A percentile compares a stretch with the other conserved stretches of the same genome.
These are phyloP conservation scores for Gaeumannomyces tritici DNA, from an alignment of 2,329 filamentous ascomycete genomes.

Conservation along the genomic window DNA sequence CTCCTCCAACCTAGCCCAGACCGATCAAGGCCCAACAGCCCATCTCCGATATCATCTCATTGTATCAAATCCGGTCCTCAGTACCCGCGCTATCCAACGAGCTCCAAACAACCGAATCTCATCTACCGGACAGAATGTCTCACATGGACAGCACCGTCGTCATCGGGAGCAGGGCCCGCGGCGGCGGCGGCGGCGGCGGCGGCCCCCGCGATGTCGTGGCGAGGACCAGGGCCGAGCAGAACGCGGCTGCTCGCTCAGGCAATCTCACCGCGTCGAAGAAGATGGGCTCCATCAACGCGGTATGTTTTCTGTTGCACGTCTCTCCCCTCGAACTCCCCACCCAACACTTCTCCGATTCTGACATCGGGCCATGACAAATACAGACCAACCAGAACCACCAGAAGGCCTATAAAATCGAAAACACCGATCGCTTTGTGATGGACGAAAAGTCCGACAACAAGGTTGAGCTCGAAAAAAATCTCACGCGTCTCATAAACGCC, in stretches of 20 bases:
- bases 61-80: not conserved
- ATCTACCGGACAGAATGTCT: not conserved
- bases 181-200: constrained; percentile 46
- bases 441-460: too few relatives aligned
- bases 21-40: not conserved
- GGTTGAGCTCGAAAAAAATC: too few relatives aligned
- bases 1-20: not conserved
- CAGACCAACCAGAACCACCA: too few relatives aligned
- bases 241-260: too few relatives aligned
- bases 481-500: too few relatives aligned
- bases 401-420: too few relatives aligned
- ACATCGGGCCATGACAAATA: not conserved
- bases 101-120: not conserved
- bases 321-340: not conserved
- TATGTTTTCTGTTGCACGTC: constrained; percentile 41
- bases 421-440: too few relatives aligned
- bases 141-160: not conserved
- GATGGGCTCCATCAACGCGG: constrained; percentile 77
- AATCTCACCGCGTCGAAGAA: constrained; percentile 78
- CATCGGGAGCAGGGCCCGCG: constrained; percentile 14
- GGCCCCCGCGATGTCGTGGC: constrained; percentile 48
- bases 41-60: not conserved
- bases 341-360: not conserved
- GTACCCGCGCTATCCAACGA: not conserved
- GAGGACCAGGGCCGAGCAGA: constrained; percentile 30